phyloP scores from a whole-genome alignment of 2,329 filamentous ascomycete genomes.

The Pezicula neosporulosa region DNA sequence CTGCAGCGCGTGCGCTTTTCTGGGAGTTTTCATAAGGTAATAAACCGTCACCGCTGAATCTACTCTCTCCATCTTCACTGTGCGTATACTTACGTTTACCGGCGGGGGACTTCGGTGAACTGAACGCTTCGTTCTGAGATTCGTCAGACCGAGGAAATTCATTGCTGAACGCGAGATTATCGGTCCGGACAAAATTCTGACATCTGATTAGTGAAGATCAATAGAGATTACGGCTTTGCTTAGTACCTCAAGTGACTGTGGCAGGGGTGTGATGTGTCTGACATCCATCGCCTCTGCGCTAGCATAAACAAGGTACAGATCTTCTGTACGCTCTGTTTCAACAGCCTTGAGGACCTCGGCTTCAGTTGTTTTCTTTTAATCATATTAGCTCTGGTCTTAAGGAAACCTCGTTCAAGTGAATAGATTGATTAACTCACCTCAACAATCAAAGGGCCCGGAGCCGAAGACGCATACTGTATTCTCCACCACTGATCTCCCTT shows the following conservation, averaged over 20 bases:
- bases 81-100: constrained; percentile 6
- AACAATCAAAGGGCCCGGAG: constrained; percentile 39
- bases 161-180: constrained; percentile 4
- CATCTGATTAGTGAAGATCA: constrained; percentile 1
- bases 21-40: neutral
- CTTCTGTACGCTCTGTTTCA: constrained; percentile 44
- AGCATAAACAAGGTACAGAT: constrained; percentile 49
- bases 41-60: neutral
- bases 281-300: constrained; percentile 37
- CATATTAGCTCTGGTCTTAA: constrained; percentile 1
- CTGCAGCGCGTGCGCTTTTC: constrained; percentile 16
- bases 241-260: neutral
- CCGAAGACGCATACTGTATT: constrained; percentile 38
- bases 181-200: constrained; percentile 14
- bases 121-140: neutral
- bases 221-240: constrained; percentile 15
- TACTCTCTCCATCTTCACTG: neutral
- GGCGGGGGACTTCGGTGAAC: constrained; percentile 1
- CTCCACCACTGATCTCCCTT: constrained; percentile 53
- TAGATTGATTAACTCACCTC: constrained; percentile 38
- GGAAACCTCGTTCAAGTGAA: neutral
- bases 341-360: constrained; percentile 43
- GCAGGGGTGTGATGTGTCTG: constrained; percentile 31
- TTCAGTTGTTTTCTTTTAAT: constrained; percentile 41
- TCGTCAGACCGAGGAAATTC: neutral